phyloP scores from a whole-genome alignment of 495 filamentous ascomycete genomes.

The Lophiotrema nucula region DNA sequence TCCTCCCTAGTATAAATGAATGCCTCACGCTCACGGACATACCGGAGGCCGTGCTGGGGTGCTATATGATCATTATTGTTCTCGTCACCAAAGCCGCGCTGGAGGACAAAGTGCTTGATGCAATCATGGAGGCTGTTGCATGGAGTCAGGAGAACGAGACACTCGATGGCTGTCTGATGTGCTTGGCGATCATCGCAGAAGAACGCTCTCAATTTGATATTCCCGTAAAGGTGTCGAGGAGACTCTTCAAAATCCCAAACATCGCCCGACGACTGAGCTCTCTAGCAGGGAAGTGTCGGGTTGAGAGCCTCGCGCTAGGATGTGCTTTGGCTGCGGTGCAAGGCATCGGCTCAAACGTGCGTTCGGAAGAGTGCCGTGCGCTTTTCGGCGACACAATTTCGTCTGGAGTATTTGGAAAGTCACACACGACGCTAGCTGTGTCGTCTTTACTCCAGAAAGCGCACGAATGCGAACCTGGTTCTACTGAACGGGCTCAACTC shows the following conservation, averaged over 20 bases:
- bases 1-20: conserved; percentile 74
- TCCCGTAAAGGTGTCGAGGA: conserved; percentile 65
- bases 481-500: conserved; percentile 12
- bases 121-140: conserved; percentile 83
- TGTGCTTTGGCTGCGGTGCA: conserved; percentile 64
- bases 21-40: conserved; percentile 69
- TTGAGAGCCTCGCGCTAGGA: conserved; percentile 72
- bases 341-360: neutral
- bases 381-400: conserved; percentile 62
- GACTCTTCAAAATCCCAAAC: conserved; percentile 58
- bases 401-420: conserved; percentile 58
- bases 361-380: conserved; percentile 18
- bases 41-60: conserved; percentile 74
- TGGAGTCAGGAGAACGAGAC: conserved; percentile 72
- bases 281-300: conserved; percentile 61
- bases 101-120: conserved; percentile 68
- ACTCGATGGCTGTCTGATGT: conserved; percentile 69
- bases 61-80: conserved; percentile 85
- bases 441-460: conserved; percentile 10
- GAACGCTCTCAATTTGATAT: conserved; percentile 56
- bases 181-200: conserved; percentile 75
- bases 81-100: conserved; percentile 77
- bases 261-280: conserved; percentile 58
- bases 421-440: conserved; percentile 60
- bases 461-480: neutral